Base-by-base conservation (phyloP, 2,329 filamentous ascomycete species). In the Fusarium euwallaceae region DNA sequence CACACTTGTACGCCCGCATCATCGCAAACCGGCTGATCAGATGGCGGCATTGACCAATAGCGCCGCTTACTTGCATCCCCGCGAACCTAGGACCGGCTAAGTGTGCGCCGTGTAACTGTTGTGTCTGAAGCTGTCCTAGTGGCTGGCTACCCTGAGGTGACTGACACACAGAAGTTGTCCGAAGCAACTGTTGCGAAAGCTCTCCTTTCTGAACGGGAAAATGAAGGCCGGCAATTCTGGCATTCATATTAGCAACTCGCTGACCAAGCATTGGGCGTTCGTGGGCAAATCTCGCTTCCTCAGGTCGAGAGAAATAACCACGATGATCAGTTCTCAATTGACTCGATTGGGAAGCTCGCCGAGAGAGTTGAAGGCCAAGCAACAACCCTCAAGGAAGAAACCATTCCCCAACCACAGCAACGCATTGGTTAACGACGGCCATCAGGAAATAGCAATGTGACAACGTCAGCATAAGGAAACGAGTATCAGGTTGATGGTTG, bases 41-140 rank as follows among this genome's bases (percentile, higher is more conserved):
- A 69, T 45, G 27, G 22, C 39, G 10, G n/a, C 3, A 59, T 69
- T 69, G 64, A 45, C 76, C 73, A 76, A 78, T 76, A 45, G 66
- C 6, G 65, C 55, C 56, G 17, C 63, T 12, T 43, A 48, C 32
- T 60, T 67, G 67, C 58, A 70, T 72, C 72, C 70, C 73, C 75
- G 66, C 76, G 70, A 74, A 66, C 63, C 51, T 53, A 61, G 67
- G 32, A 48, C 62, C 53, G 64, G 41, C 55, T 24, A 58, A 27
- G 66, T 58, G 16, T 69, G 53, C 58, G 56, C 5, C 59, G 68
- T 73, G 69, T 48, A 61, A 69, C 48, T 58, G 48, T 27, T 51
- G 45, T 17, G 64, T 63, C 29, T 48, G 41, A 56, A 43, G 59
- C 41, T 55, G 56, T 59, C 43, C 58, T 64, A 58, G 64, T 53